Conservation (phyloP, 768 basidiomycete species). For the Tulasnella sp. region DNA sequence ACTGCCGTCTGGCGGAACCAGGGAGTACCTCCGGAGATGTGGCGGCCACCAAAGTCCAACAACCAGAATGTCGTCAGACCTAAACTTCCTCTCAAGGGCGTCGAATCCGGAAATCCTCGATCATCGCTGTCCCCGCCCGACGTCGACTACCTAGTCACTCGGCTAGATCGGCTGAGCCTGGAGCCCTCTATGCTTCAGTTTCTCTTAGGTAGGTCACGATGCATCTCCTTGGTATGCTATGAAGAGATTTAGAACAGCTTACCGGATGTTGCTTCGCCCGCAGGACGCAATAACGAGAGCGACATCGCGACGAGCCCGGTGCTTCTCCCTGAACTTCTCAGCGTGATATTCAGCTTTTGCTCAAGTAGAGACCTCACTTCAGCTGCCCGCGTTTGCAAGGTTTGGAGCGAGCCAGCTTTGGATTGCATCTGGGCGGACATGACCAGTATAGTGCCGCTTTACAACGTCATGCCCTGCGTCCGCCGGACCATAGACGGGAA, state of each 20-base stretch:
- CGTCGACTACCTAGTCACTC: conserved; percentile 4
- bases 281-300: neutral
- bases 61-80: neutral
- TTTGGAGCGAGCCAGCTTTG: neutral
- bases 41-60: neutral
- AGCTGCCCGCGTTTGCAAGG: neutral
- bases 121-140: neutral
- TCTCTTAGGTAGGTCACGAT: neutral
- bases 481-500: neutral
- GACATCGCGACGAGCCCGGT: neutral
- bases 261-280: neutral
- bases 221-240: neutral
- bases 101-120: neutral
- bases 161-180: neutral
- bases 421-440: neutral
- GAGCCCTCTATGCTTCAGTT: neutral
- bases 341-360: neutral
- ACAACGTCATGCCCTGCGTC: neutral
- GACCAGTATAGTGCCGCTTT: neutral
- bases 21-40: conserved; percentile 5
- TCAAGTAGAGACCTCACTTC: neutral
- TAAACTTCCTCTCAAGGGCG: neutral
- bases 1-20: neutral
- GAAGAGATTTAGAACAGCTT: neutral
- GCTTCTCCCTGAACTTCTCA: neutral